Evolutionary conservation across 1,139 yeast species (phyloP).

Genomic region (Groenewaldozyma auringiensis): DNA sequence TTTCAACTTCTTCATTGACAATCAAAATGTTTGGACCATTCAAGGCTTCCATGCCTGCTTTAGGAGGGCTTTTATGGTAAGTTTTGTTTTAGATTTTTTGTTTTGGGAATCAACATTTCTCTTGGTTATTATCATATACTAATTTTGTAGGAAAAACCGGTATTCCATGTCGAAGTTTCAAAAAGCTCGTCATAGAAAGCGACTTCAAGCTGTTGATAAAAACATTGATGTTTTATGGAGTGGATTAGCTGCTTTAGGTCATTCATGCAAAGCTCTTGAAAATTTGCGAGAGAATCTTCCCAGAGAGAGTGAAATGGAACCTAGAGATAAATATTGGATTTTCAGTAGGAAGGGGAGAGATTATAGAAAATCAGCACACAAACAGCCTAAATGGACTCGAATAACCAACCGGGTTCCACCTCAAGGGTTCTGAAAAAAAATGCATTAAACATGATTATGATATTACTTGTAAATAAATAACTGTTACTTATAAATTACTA

Average conservation of each 20-base stretch:
- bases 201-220: constrained; percentile 73
- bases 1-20: too few relatives aligned
- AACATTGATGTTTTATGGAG: constrained; percentile 64
- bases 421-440: constrained; percentile 46
- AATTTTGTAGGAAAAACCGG: constrained; percentile 45
- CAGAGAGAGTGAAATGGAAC: constrained; percentile 68
- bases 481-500: constrained; percentile 8
- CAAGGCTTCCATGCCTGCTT: constrained; percentile 49
- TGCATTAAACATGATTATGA: neutral
- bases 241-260: constrained; percentile 46
- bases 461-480: neutral
- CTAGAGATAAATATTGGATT: constrained; percentile 81
- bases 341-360: constrained; percentile 67
- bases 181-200: constrained; percentile 72
- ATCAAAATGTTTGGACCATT: constrained; percentile 72
- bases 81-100: constrained; percentile 25
- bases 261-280: constrained; percentile 45
- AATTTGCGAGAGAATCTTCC: constrained; percentile 55
- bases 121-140: neutral
- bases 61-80: constrained; percentile 86
- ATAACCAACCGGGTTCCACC: constrained; percentile 76
- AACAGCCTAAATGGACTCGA: constrained; percentile 78
- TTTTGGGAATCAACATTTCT: neutral
- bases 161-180: constrained; percentile 75
- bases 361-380: constrained; percentile 82